Evolutionary conservation across 2,329 filamentous ascomycete species (phyloP).

Genomic region (Aureobasidium sp.): DNA sequence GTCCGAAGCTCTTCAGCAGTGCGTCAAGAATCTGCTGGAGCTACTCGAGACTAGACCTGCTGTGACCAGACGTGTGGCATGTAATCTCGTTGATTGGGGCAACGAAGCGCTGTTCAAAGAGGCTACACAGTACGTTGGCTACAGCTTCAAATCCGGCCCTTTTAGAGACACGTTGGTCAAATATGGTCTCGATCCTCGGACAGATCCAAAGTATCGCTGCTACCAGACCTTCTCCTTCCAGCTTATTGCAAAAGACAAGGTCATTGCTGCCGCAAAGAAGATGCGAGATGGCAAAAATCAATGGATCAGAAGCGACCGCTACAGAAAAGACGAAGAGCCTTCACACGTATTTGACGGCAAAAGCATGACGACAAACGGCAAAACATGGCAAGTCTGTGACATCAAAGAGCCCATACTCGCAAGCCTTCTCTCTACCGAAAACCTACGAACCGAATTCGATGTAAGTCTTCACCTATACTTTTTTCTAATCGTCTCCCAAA

Average conservation of each 20-base stretch:
- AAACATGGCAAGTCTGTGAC: slow-evolving; percentile 92
- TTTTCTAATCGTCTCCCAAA: slow-evolving; percentile 24
- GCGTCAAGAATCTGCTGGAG: slow-evolving; percentile 57
- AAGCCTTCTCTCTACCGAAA: slow-evolving; percentile 56
- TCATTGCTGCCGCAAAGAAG: slow-evolving; percentile 14
- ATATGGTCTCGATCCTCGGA: slow-evolving; percentile 80
- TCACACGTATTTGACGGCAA: slow-evolving; percentile 80
- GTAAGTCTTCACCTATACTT: slow-evolving; percentile 53
- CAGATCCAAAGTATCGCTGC: slow-evolving; percentile 64
- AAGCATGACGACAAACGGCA: slow-evolving; percentile 68
- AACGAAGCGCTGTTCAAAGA: slow-evolving; percentile 57
- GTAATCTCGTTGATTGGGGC: slow-evolving; percentile 59
- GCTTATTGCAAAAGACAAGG: slow-evolving; percentile 37
- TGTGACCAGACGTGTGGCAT: slow-evolving; percentile 76
- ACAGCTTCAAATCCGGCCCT: slow-evolving; percentile 86
- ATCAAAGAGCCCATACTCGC: slow-evolving; percentile 72
- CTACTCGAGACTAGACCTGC: slow-evolving; percentile 70
- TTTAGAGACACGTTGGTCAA: slow-evolving; percentile 83
- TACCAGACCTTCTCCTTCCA: slow-evolving; percentile 92
- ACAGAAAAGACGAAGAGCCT: slow-evolving; percentile 15
- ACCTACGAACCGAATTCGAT: slow-evolving; percentile 41
- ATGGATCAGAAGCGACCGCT: slow-evolving; percentile 17
- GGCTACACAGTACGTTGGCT: slow-evolving; percentile 76
- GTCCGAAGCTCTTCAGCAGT: slow-evolving; percentile 42
- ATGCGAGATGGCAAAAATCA: slow-evolving; percentile 11